These are phyloP conservation scores for Daedaleopsis nitida DNA, from an alignment of 768 basidiomycete species.

Conservation along the genomic window DNA sequence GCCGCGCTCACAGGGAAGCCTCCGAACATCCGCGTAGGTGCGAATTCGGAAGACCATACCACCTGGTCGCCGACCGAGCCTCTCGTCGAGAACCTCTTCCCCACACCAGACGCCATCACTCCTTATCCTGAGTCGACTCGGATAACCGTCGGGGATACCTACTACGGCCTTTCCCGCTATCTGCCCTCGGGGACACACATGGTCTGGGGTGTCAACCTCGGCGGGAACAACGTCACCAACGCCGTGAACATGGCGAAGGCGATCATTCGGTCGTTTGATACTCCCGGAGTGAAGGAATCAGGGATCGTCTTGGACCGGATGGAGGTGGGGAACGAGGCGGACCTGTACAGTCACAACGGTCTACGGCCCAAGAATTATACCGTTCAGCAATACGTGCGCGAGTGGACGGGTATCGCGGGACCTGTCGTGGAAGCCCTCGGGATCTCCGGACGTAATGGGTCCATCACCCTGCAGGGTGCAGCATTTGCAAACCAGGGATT, in stretches of 20 bases:
- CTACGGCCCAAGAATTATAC: slow-evolving; percentile 30
- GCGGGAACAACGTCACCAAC: slow-evolving; percentile 35
- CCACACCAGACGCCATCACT: slow-evolving; percentile 44
- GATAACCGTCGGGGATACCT: slow-evolving; percentile 58
- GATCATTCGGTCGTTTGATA: slow-evolving; percentile 30
- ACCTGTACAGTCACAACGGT: slow-evolving; percentile 35
- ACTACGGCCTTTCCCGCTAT: slow-evolving; percentile 52
- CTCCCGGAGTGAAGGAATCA: slow-evolving; percentile 22
- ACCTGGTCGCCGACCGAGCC: slow-evolving; percentile 48
- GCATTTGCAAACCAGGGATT: slow-evolving; percentile 40
- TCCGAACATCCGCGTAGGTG: slow-evolving; percentile 59
- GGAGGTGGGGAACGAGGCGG: slow-evolving; percentile 38
- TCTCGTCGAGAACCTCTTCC: slow-evolving; percentile 50
- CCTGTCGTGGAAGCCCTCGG: slow-evolving; percentile 27
- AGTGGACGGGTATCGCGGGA: slow-evolving; percentile 30
- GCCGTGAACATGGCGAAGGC: slow-evolving; percentile 34
- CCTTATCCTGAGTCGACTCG: slow-evolving; percentile 70
- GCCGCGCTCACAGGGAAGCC: slow-evolving; percentile 51
- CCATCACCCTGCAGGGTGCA: slow-evolving; percentile 27
- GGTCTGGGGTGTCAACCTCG: slow-evolving; percentile 71
- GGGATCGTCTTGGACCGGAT: slow-evolving; percentile 34
- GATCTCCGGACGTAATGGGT: slow-evolving; percentile 17
- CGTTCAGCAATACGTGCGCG: slow-evolving; percentile 31
- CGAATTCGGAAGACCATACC: slow-evolving; percentile 59
- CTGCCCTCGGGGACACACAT: slow-evolving; percentile 59